phyloP scores from a whole-genome alignment of 179 eudicot genomes.

The Dionaea muscipula region DNA sequence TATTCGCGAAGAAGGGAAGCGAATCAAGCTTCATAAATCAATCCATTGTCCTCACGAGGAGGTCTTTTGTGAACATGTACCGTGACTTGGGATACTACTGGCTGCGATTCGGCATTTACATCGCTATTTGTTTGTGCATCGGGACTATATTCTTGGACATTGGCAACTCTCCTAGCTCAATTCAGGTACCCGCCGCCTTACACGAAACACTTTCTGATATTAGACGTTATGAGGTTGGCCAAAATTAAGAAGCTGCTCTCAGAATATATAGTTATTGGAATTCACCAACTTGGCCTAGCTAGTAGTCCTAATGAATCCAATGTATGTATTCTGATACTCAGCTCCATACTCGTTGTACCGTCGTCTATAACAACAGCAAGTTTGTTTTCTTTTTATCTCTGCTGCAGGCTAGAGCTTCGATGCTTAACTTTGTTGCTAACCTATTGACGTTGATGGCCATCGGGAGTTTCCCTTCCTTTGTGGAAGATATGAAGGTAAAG shows the following conservation, averaged over 20 bases:
- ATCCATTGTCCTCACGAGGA: slow-evolving; percentile 40
- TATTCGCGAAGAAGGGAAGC: slow-evolving; percentile 27
- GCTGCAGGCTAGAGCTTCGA: slow-evolving; percentile 47
- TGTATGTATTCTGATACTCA: no score
- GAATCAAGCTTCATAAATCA: slow-evolving; percentile 41
- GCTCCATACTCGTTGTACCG: no score
- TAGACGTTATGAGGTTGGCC: no score
- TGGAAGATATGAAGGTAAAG: slow-evolving; percentile 56
- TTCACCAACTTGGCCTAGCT: no score
- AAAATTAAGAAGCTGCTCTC: no score
- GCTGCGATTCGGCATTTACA: slow-evolving; percentile 50
- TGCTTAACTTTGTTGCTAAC: slow-evolving; percentile 46
- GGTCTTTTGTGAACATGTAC: slow-evolving; percentile 68
- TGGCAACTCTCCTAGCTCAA: slow-evolving; percentile 38
- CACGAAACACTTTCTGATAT: no score
- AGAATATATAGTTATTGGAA: no score
- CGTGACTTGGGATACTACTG: slow-evolving; percentile 82
- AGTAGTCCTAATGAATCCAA: no score
- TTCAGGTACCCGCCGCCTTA: slow-evolving; percentile 36
- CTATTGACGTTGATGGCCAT: slow-evolving; percentile 62
- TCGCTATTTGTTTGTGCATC: slow-evolving; percentile 37
- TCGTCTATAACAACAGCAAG: no score
- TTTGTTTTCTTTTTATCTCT: no score
- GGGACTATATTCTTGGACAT: slow-evolving; percentile 50
- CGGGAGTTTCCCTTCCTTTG: slow-evolving; percentile 68